Base-by-base conservation (phyloP, 2,329 filamentous ascomycete genomes). In the Tolypocladium guangdongense region DNA sequence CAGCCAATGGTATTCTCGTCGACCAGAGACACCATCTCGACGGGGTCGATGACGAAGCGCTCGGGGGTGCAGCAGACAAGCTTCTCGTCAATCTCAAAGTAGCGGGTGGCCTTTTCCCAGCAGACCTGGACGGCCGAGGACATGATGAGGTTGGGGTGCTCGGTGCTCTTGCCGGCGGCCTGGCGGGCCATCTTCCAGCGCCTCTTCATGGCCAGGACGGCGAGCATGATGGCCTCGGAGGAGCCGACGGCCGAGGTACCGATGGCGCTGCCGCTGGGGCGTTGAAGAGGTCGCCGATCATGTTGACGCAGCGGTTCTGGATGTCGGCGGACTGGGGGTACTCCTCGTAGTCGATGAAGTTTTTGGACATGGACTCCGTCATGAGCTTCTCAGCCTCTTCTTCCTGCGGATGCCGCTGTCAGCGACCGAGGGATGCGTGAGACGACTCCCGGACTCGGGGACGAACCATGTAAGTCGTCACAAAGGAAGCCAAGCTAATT, bases 371-470 rank as follows among this genome's bases (percentile, higher is more conserved):
- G 52, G 87, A 83, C 59, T 96, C 90, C 59, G 84, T 76, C 92
- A 97, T 97, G 71, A 96, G 87, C 72, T 95, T 90, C 74, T 96
- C 91, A 22, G 87, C 91, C 71, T 96, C 92, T 47, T 96, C 88
- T 74, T 96, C 91, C 87, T 89, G 61, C 1, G 16, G n/a, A 4
- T 16, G 43, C 7, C 7, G 24, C 16, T 11, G 35, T 53, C 18
- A 46, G 24, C 4, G 27, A 27, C 27, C 27, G 6, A n/a, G n/a
- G n/a, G n/a, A n/a, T n/a, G n/a, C n/a, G n/a, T n/a, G n/a, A n/a
- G n/a, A n/a, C n/a, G n/a, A n/a, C n/a, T n/a, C n/a, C n/a, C n/a
- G n/a, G n/a, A 3, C 6, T 22, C 32, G 35, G 30, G 16, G 32
- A 52, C 55, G 45, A 52, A 89, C 87, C 90, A 96, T 96, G 75